These are phyloP conservation scores for Mycena metata DNA, from an alignment of 768 basidiomycete species.

Conservation along the genomic window DNA sequence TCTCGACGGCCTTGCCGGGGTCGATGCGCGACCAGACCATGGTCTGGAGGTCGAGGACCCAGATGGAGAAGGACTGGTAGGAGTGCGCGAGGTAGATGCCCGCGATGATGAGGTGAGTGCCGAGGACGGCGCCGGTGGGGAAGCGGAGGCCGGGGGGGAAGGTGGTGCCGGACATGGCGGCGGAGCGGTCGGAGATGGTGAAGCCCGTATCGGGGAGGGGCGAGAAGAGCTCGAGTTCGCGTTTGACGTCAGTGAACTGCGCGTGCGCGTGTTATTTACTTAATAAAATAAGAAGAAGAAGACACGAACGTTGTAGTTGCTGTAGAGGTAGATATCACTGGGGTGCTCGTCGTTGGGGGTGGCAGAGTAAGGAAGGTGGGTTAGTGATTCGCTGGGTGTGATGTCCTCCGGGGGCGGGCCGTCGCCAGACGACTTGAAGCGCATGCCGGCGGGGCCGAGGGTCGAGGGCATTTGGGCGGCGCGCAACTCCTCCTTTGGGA, in stretches of 20 bases:
- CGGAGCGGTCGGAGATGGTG: conserved; percentile 83
- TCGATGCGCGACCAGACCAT: conserved; percentile 93
- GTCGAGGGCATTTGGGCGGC: conserved; percentile 55
- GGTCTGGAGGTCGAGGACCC: conserved; percentile 88
- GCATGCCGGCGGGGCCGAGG: conserved; percentile 68
- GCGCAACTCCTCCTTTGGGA: conserved; percentile 73
- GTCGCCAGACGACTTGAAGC: conserved; percentile 65
- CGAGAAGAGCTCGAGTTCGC: conserved; percentile 93
- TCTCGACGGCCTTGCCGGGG: conserved; percentile 85
- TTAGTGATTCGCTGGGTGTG: conserved; percentile 70
- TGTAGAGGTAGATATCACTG: conserved; percentile 91
- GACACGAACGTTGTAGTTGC: conserved; percentile 90
- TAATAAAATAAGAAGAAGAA: conserved; percentile 18
- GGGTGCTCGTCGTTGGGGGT: conserved; percentile 80
- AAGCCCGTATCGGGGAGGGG: conserved; percentile 84
- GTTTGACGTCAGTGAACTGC: conserved; percentile 94
- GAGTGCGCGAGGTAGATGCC: conserved; percentile 96
- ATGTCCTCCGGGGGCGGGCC: conserved; percentile 58
- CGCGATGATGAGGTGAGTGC: conserved; percentile 91
- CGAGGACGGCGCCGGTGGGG: conserved; percentile 93
- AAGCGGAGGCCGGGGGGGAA: conserved; percentile 97
- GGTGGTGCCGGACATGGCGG: conserved; percentile 82
- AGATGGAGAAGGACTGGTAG: conserved; percentile 95
- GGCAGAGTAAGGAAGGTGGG: conserved; percentile 84
- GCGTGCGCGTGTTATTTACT: conserved; percentile 33